Evolutionary conservation across 148 eudicot species (phyloP).

Genomic region (Chenopodium quinoa): DNA sequence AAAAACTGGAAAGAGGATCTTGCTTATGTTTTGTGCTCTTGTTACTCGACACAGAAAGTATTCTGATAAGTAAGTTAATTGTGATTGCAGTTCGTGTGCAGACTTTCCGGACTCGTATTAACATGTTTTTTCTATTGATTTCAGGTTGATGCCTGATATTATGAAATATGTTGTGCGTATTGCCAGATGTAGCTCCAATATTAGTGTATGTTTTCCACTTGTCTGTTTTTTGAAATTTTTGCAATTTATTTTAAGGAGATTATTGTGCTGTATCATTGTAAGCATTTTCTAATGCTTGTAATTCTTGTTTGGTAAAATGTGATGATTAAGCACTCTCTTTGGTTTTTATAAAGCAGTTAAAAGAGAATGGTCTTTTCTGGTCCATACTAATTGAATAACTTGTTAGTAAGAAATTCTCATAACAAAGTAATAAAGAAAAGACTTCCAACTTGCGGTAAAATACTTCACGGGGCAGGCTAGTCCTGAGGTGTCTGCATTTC

Average conservation of each 20-base stretch:
- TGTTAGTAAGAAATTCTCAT: background rate
- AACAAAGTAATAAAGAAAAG: no score
- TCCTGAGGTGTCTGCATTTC: background rate
- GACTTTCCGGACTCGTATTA: conserved; percentile 11
- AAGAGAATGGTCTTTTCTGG: background rate
- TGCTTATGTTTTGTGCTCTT: conserved; percentile 64
- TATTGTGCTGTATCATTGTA: background rate
- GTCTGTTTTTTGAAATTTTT: background rate
- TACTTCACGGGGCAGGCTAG: no score
- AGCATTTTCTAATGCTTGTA: background rate
- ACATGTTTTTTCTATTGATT: conserved; percentile 21
- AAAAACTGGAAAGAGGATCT: conserved; percentile 66
- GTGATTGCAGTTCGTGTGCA: background rate
- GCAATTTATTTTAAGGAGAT: background rate
- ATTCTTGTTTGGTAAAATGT: background rate
- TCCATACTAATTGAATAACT: background rate
- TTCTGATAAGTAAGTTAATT: conserved; percentile 61
- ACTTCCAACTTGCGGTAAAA: no score
- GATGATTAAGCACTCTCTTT: background rate
- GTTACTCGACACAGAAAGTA: conserved; percentile 73
- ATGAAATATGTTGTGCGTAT: conserved; percentile 46
- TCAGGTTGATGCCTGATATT: conserved; percentile 73
- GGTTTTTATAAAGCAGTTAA: background rate
- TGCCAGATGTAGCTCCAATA: conserved; percentile 38
- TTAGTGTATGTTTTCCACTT: conserved; percentile 46